Percentiles rank a stretch among this genome's conserved stretches.
These are phyloP conservation scores for Mortierella sp. DNA, from an alignment of 371 early-diverging fungal genomes.

Conservation along the genomic window DNA sequence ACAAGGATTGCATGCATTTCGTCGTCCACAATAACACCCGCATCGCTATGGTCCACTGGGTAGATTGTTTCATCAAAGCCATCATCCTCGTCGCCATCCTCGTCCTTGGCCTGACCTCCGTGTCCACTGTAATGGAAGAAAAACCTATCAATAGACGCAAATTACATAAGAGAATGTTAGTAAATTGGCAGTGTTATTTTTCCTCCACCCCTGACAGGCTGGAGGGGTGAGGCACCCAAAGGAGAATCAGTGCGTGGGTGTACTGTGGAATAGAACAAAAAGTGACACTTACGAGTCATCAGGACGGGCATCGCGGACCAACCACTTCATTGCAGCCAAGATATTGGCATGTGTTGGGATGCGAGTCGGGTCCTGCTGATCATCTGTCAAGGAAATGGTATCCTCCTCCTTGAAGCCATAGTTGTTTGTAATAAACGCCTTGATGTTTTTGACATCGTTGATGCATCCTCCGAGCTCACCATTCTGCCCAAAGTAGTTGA, in stretches of 20 bases:
- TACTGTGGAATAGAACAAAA: background rate
- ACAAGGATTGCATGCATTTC: constrained; percentile 88
- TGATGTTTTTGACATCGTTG: constrained; percentile 93
- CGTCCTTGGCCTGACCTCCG: constrained; percentile 80
- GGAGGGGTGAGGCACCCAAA: background rate
- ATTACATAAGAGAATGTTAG: constrained; percentile 63
- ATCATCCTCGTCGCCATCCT: constrained; percentile 89
- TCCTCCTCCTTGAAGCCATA: constrained; percentile 80
- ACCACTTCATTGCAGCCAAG: constrained; percentile 90
- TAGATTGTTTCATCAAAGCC: constrained; percentile 88
- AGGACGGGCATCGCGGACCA: constrained; percentile 86
- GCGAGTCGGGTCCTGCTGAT: constrained; percentile 74
- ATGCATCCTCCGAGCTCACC: constrained; percentile 86
- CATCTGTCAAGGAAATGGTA: constrained; percentile 92
- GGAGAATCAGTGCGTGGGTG: background rate
- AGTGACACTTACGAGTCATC: constrained; percentile 79
- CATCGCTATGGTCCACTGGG: constrained; percentile 86
- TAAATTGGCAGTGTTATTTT: constrained; percentile 78
- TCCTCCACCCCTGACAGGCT: background rate
- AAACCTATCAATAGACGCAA: constrained; percentile 59
- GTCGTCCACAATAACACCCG: constrained; percentile 93
- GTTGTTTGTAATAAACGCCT: constrained; percentile 73
- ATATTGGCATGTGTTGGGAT: constrained; percentile 91
- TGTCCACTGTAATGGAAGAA: constrained; percentile 95
- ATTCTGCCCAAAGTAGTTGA: constrained; percentile 87